Evolutionary conservation across 23 red algal species (phyloP), one percentile per base, ranked within the genome.

Genomic region (Chondrus crispus): DNA sequence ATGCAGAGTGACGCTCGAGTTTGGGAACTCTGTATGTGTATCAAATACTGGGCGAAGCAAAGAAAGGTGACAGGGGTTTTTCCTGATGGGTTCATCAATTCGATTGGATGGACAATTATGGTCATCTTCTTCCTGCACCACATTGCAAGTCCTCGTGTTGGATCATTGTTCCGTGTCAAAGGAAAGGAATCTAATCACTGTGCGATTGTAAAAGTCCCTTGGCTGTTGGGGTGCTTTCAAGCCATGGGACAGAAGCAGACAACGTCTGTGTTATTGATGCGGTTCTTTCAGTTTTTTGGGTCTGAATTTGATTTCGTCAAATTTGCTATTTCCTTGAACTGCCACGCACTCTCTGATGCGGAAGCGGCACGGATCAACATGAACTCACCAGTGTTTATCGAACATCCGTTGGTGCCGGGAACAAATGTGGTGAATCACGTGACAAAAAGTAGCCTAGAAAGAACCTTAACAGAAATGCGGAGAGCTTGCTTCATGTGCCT

Each of bases 91-190:
- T 72, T 51, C 62, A 90, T 90, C 28, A 90, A 90, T 37, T 51
- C 87, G 2, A 80, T 90, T 69, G 87, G 87, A 13, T 90, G 87
- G 87, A 30, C 62, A 18, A 62, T 80, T 20, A 90, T 90, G 87
- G 87, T 90, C 20, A 90, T 90, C 32, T 90, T 90, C 50, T 90
- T 90, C 44, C 20, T 60, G 52, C 87, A 90, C 71, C 87, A 90
- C 62, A 40, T 90, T 2, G 69, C 19, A 14, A 38, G 39, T 1
- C 87, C 87, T 28, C 46, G 53, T 13, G 48, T 90, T 28, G 87
- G 29, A 11, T 48, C 19, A 18, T 48, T 79, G 54, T 90, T 35
- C 57, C 71, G 71, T 29, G 28, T 72, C 18, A 43, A 53, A 12
- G 37, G 37, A 19, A 44, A 13, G 13, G 3, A 19, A 4, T 8